phyloP scores from a whole-genome alignment of 352 stramenopile species.

The Globisporangium spiculum region DNA sequence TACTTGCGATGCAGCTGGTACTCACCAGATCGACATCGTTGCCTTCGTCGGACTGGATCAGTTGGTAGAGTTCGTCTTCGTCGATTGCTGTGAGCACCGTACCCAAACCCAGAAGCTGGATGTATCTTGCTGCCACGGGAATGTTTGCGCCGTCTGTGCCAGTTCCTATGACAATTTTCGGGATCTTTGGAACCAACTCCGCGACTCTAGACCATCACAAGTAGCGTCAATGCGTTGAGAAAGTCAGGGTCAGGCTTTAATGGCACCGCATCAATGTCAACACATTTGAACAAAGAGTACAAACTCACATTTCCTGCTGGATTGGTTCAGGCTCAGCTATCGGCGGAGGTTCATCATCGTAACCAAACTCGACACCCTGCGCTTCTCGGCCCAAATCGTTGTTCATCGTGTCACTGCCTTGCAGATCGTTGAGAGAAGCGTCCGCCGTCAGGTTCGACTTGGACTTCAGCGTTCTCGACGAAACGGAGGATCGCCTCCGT shows the following conservation, averaged over 20 bases:
- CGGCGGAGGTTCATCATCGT: constrained; percentile 28
- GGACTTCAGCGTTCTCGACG: neutral
- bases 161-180: constrained; percentile 58
- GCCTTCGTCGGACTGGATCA: constrained; percentile 31
- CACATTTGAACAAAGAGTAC: neutral
- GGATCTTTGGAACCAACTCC: constrained; percentile 45
- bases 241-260: neutral
- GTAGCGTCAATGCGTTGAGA: neutral
- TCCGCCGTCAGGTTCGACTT: constrained; percentile 14
- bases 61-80: constrained; percentile 36
- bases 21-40: constrained; percentile 52
- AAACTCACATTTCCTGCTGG: constrained; percentile 12
- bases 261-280: neutral
- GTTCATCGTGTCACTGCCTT: constrained; percentile 19
- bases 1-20: constrained; percentile 1
- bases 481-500: neutral
- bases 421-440: neutral
- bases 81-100: constrained; percentile 36
- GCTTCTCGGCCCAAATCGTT: constrained; percentile 24
- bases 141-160: constrained; percentile 34
- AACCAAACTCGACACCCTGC: constrained; percentile 41
- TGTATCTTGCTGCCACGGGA: constrained; percentile 57
- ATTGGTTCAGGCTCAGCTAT: neutral
- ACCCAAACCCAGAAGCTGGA: constrained; percentile 64
- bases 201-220: constrained; percentile 17